phyloP scores from a whole-genome alignment of 1,139 yeast genomes.

The Candida dubliniensis region DNA sequence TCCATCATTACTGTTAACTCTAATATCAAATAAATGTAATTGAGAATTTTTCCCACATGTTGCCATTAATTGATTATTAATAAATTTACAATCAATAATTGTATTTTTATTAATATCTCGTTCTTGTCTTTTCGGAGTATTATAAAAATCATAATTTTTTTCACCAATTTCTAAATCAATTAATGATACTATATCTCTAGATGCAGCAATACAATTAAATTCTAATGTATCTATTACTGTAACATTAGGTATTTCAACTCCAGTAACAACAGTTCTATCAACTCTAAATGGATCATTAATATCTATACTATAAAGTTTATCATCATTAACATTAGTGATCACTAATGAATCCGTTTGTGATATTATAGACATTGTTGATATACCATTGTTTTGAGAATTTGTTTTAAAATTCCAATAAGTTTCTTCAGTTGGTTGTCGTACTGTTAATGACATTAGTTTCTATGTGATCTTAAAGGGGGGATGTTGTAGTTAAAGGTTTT shows the following conservation, averaged over 20 bases:
- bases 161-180: background rate
- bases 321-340: background rate
- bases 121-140: background rate
- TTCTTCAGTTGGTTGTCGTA: too few species aligned
- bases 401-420: conserved; percentile 1
- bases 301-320: background rate
- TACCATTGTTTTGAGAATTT: conserved; percentile 15
- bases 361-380: conserved; percentile 21
- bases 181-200: background rate
- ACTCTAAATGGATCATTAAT: too few species aligned
- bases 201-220: background rate
- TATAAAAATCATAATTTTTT: background rate
- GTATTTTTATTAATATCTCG: conserved; percentile 6
- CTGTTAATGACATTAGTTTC: too few species aligned
- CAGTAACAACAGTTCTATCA: background rate
- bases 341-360: background rate
- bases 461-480: too few species aligned
- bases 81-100: conserved; percentile 14
- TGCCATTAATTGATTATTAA: conserved; percentile 18
- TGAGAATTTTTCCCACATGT: conserved; percentile 22
- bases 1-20: conserved; percentile 3
- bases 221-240: background rate
- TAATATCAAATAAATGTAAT: conserved; percentile 14
- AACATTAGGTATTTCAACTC: background rate
- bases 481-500: too few species aligned